Percentiles rank a stretch among this genome's conserved stretches.
phyloP scores from a whole-genome alignment of 345 rosid species.

The Eucalyptus cloeziana region DNA sequence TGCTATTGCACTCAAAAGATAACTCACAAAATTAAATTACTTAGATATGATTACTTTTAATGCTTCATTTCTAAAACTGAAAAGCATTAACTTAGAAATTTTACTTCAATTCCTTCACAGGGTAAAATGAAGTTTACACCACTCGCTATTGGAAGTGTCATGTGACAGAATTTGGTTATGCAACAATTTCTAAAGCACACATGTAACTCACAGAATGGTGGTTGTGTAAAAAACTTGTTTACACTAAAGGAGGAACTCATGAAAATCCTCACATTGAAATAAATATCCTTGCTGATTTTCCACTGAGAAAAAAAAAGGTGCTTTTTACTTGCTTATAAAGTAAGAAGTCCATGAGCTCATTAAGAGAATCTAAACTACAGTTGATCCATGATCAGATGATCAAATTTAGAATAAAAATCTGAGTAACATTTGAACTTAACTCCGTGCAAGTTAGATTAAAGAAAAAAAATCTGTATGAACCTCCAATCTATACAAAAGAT shows the following conservation, averaged over 20 bases:
- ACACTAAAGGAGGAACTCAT: not conserved
- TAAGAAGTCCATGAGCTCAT: not conserved
- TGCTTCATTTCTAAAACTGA: not conserved
- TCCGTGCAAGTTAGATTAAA: not conserved
- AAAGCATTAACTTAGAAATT: not conserved
- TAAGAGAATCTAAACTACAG: not conserved
- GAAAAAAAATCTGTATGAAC: not conserved
- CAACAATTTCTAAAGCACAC: not conserved
- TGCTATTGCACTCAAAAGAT: not conserved
- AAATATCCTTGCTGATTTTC: not conserved
- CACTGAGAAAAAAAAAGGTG: not conserved
- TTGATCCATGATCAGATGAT: not conserved
- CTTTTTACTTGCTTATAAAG: not conserved
- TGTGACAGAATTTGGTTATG: not conserved
- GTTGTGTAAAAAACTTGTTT: not conserved
- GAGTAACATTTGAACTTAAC: not conserved
- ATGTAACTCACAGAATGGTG: not conserved
- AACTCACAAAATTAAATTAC: not conserved
- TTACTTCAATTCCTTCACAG: not conserved
- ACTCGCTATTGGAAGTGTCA: not conserved
- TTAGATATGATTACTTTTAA: not conserved
- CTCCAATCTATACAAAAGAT: not conserved
- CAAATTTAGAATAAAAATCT: not conserved
- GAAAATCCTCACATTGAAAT: not conserved
- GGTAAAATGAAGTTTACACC: not conserved